Conservation (phyloP, 2,329 filamentous ascomycete species). For the Xylariales sp. region DNA sequence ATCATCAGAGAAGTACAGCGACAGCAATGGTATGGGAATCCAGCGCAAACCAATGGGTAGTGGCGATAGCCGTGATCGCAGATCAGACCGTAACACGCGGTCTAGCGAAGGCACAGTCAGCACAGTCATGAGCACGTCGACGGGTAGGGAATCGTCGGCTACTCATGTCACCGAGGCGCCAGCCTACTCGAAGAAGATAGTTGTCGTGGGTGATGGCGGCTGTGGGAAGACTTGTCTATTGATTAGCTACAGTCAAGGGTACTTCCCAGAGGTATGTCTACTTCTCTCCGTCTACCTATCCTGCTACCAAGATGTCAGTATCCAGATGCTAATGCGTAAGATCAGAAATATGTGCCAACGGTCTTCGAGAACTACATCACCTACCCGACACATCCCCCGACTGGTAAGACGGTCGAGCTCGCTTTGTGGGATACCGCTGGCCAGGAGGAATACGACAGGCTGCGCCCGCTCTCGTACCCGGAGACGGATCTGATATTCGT, state of each 20-base stretch:
- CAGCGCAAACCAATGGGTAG: constrained; percentile 29
- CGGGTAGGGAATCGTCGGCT: constrained; percentile 69
- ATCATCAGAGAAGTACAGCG: constrained; percentile 34
- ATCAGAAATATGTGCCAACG: constrained; percentile 98
- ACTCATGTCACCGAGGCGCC: constrained; percentile 89
- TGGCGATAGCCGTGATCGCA: no score
- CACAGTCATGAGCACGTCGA: constrained; percentile 73
- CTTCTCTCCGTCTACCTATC: neutral
- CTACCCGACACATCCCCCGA: constrained; percentile 80
- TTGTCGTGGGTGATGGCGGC: constrained; percentile 95
- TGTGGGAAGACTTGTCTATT: constrained; percentile 98
- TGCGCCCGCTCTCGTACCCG: constrained; percentile 93
- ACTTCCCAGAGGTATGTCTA: constrained; percentile 88
- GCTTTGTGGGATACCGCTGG: constrained; percentile 98
- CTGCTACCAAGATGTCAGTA: no score
- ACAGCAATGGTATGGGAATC: constrained; percentile 35
- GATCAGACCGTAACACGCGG: constrained; percentile 51
- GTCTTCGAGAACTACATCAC: constrained; percentile 99
- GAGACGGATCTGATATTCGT: constrained; percentile 98
- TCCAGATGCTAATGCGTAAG: no score
- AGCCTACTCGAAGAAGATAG: constrained; percentile 97
- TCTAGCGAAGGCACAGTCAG: constrained; percentile 88
- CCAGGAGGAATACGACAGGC: constrained; percentile 96
- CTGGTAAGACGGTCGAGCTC: constrained; percentile 92
- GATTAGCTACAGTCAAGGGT: constrained; percentile 98